Evolutionary conservation across 495 filamentous ascomycete species (phyloP).

Genomic region (Viridothelium virens): DNA sequence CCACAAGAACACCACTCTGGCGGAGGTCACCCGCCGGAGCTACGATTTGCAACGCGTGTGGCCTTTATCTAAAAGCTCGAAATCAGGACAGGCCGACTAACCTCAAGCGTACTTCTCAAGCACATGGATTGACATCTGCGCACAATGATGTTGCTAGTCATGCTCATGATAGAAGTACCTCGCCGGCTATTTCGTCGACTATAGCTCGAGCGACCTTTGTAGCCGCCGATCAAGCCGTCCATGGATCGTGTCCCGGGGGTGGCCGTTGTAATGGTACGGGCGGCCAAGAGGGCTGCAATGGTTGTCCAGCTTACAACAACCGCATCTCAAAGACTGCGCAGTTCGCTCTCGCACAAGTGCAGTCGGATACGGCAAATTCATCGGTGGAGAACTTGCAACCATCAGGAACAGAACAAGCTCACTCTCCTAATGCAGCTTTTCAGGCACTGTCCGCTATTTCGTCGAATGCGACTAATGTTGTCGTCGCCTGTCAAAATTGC

Average conservation of each 20-base stretch:
- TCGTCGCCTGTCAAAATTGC: conserved; percentile 95
- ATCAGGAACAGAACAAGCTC: not conserved
- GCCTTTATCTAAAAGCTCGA: conserved; percentile 86
- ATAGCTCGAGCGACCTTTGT: conserved; percentile 66
- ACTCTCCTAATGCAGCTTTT: not conserved
- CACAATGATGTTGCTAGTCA: conserved; percentile 19
- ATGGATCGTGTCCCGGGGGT: conserved; percentile 90
- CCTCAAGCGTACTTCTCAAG: conserved; percentile 52
- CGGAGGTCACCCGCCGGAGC: conserved; percentile 83
- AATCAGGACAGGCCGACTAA: conserved; percentile 85
- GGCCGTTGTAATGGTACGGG: conserved; percentile 95
- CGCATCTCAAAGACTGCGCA: conserved; percentile 81
- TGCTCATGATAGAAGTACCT: conserved; percentile 35
- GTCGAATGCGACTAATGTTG: conserved; percentile 55
- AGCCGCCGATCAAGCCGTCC: conserved; percentile 58
- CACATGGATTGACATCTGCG: conserved; percentile 14
- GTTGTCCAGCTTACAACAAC: conserved; percentile 96
- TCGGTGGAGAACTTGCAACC: not conserved
- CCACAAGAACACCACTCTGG: conserved; percentile 90
- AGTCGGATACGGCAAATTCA: conserved; percentile 8
- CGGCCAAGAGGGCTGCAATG: conserved; percentile 90
- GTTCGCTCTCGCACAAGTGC: conserved; percentile 48
- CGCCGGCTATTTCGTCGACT: conserved; percentile 31
- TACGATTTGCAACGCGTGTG: conserved; percentile 97
- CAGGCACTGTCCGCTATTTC: conserved; percentile 21